Conservation (phyloP, 1,284 basidiomycete species). For the Laetiporus sulphureus region DNA sequence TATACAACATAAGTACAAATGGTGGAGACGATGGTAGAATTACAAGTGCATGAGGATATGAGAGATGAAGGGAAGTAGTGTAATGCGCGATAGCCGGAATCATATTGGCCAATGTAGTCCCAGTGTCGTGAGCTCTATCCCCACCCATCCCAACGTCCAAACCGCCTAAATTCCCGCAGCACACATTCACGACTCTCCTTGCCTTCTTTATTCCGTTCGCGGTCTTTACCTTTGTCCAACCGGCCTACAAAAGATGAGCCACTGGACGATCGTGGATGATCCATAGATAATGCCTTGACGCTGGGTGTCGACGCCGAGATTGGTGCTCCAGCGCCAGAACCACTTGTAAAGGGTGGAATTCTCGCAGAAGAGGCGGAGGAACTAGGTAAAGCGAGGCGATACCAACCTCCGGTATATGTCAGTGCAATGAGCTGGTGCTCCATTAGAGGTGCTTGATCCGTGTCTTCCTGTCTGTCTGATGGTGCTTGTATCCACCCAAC, state of each 20-base stretch:
- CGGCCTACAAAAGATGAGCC: slow-evolving; percentile 42
- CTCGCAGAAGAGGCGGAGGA: slow-evolving; percentile 23
- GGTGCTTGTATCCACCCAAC: slow-evolving; percentile 78
- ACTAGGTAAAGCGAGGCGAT: slow-evolving; percentile 70
- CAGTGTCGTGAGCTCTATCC: slow-evolving; percentile 31
- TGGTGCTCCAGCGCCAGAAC: slow-evolving; percentile 8
- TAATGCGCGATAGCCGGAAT: slow-evolving; percentile 3
- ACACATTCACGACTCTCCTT: slow-evolving; percentile 60
- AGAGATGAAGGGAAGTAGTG: slow-evolving; percentile 2
- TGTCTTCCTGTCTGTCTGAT: slow-evolving; percentile 29
- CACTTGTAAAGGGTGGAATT: too few species aligned
- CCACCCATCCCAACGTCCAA: slow-evolving; percentile 85
- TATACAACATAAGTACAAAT: slow-evolving; percentile 12
- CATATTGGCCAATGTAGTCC: slow-evolving; percentile 5
- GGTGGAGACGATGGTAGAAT: slow-evolving; percentile 4
- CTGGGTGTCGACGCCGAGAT: slow-evolving; percentile 36
- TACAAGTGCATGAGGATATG: slow-evolving; percentile 9
- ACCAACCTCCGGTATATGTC: slow-evolving; percentile 91
- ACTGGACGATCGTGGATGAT: slow-evolving; percentile 44
- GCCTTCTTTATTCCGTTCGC: slow-evolving; percentile 48
- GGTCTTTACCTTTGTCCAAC: slow-evolving; percentile 56
- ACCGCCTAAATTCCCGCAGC: slow-evolving; percentile 70
- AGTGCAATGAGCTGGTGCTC: slow-evolving; percentile 80
- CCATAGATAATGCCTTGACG: slow-evolving; percentile 27
- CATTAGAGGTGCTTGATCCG: slow-evolving; percentile 17